Percentiles rank a stretch among this genome's conserved stretches.
These are phyloP conservation scores for Phytophthora tentaculata DNA, from an alignment of 352 stramenopile species.

Conservation along the genomic window DNA sequence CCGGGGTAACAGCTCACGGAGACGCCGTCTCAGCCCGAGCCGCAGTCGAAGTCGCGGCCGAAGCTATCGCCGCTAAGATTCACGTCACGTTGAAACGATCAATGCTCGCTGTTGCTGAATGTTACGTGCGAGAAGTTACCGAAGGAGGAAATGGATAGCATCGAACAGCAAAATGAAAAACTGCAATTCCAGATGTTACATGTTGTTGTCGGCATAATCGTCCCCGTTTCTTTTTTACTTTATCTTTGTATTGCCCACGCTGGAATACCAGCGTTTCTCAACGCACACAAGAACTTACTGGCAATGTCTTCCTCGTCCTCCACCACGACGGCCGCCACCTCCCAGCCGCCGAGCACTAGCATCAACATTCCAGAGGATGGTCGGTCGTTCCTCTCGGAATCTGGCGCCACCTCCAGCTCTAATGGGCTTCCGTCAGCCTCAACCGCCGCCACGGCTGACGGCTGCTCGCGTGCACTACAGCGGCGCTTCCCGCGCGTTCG, in stretches of 20 bases:
- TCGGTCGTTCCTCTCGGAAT: slow-evolving; percentile 25
- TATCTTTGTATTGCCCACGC: no score
- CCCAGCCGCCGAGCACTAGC: slow-evolving; percentile 23
- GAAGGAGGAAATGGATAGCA: neutral
- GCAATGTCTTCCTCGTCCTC: slow-evolving; percentile 20
- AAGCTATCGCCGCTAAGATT: slow-evolving; percentile 30
- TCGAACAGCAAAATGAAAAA: no score
- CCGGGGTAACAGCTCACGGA: slow-evolving; percentile 32
- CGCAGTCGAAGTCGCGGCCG: slow-evolving; percentile 18
- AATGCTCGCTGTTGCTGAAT: neutral
- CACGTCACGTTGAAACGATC: neutral
- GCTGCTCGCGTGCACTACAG: slow-evolving; percentile 29
- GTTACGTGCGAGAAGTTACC: no score
- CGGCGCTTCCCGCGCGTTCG: slow-evolving; percentile 34
- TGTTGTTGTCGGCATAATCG: no score
- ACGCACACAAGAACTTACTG: slow-evolving; percentile 4
- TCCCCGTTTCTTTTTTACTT: no score
- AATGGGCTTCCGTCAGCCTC: slow-evolving; percentile 8
- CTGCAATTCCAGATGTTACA: no score
- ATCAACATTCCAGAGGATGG: slow-evolving; percentile 37
- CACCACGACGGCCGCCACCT: slow-evolving; percentile 1
- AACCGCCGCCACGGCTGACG: slow-evolving; percentile 6
- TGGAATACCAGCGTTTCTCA: slow-evolving; percentile 22
- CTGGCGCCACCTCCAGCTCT: slow-evolving; percentile 19
- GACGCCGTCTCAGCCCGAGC: slow-evolving; percentile 35